A percentile compares a stretch with the other conserved stretches of the same genome.
phyloP scores from a whole-genome alignment of 306 rosid genomes.

The Mimosa bimucronata region DNA sequence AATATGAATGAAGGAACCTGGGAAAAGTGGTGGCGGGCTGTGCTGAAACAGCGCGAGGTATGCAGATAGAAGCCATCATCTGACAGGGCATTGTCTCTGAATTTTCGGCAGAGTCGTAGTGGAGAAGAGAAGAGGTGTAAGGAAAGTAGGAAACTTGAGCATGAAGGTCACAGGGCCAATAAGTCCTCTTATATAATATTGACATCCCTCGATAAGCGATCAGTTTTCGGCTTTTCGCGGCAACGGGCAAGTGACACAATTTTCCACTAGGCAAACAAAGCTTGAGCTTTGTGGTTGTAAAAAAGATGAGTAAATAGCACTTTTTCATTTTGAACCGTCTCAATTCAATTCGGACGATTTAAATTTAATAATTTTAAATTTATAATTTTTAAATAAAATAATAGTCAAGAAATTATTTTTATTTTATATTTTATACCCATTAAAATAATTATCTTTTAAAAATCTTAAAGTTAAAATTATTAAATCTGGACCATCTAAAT shows the following conservation, averaged over 20 bases:
- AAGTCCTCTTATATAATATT: conserved; percentile 12
- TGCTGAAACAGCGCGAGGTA: conserved; percentile 38
- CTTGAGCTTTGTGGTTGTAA: too few species aligned
- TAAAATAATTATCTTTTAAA: too few species aligned
- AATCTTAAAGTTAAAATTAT: too few species aligned
- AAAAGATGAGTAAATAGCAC: too few species aligned
- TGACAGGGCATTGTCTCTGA: conserved; percentile 38
- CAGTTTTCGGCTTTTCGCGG: too few species aligned
- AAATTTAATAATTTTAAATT: too few species aligned
- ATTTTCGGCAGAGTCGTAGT: background rate
- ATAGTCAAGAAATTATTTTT: too few species aligned
- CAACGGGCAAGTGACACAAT: background rate
- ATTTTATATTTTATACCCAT: too few species aligned
- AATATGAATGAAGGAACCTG: conserved; percentile 38
- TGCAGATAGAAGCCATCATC: conserved; percentile 29
- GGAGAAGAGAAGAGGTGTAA: background rate
- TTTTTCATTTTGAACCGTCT: too few species aligned
- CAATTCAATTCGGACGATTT: too few species aligned
- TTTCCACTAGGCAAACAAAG: background rate
- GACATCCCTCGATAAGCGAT: background rate
- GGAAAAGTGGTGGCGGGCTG: conserved; percentile 35
- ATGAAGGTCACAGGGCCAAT: background rate
- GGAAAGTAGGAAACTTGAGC: background rate
- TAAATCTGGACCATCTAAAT: too few species aligned
- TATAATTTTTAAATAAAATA: too few species aligned